These are phyloP conservation scores for Leccinum obscurum DNA, from an alignment of 768 basidiomycete genomes.

Conservation along the genomic window DNA sequence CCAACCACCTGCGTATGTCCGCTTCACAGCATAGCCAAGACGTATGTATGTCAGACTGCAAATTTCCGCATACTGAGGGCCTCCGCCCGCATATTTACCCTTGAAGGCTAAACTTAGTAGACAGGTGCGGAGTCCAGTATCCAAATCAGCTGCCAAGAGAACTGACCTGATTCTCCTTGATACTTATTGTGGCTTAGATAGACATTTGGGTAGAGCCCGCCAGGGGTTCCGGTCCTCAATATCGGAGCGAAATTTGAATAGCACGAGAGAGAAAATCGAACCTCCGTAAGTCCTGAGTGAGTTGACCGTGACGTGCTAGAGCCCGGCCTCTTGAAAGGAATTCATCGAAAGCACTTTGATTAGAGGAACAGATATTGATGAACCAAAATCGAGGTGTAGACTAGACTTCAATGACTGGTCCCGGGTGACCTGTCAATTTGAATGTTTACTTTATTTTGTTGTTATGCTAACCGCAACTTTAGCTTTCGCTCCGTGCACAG, in stretches of 20 bases:
- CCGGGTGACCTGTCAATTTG: slow-evolving; percentile 7
- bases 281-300: neutral
- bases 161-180: slow-evolving; percentile 1
- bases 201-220: neutral
- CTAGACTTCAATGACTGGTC: neutral
- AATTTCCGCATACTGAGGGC: neutral
- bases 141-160: slow-evolving; percentile 11
- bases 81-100: neutral
- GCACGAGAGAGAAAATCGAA: neutral
- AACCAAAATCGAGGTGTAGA: slow-evolving; percentile 2
- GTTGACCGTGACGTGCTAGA: neutral
- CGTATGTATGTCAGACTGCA: neutral
- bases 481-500: slow-evolving; percentile 5
- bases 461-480: slow-evolving; percentile 1
- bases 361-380: neutral
- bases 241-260: neutral
- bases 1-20: neutral
- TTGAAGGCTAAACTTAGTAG: slow-evolving; percentile 8
- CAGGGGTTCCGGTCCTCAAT: neutral
- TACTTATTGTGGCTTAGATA: slow-evolving; percentile 6
- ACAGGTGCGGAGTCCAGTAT: neutral
- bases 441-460: slow-evolving; percentile 2
- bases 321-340: neutral
- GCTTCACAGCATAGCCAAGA: slow-evolving; percentile 10
- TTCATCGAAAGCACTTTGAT: neutral